These are phyloP conservation scores for Pelagomonas calceolata DNA, from an alignment of 108 stramenopile genomes.

Conservation along the genomic window DNA sequence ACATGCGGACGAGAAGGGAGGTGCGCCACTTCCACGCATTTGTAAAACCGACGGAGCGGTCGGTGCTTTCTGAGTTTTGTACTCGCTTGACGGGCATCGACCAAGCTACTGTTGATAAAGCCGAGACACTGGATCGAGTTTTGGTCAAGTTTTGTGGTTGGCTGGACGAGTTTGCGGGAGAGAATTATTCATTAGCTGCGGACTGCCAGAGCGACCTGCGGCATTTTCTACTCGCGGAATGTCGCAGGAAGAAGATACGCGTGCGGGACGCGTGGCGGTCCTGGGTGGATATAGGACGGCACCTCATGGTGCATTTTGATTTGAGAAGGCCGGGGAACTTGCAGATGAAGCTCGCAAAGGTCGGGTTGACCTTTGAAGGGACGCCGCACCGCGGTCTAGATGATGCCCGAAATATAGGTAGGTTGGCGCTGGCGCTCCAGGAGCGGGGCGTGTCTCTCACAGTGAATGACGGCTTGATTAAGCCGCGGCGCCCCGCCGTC, in stretches of 20 bases:
- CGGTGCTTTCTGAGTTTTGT: background rate
- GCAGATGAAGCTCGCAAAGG: background rate
- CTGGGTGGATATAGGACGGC: background rate
- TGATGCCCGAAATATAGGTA: background rate
- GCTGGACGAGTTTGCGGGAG: background rate
- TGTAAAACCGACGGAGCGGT: background rate
- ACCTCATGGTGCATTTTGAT: background rate
- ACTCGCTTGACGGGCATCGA: background rate
- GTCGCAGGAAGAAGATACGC: background rate
- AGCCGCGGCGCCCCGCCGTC: no score
- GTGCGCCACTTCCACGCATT: conserved; percentile 1
- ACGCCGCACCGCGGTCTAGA: background rate
- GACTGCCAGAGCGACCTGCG: background rate
- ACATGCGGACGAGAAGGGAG: background rate
- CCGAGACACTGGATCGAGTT: background rate
- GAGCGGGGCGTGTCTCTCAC: background rate
- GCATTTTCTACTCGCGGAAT: background rate
- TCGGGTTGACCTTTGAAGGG: background rate
- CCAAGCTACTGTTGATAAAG: background rate
- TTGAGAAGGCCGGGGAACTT: background rate
- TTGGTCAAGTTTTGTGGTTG: background rate
- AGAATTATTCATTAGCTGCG: background rate
- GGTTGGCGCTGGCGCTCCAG: background rate
- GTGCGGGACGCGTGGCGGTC: background rate
- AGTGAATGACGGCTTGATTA: background rate